Base-by-base conservation (phyloP, 179 eudicot genomes). In the Camellia oleifera region DNA sequence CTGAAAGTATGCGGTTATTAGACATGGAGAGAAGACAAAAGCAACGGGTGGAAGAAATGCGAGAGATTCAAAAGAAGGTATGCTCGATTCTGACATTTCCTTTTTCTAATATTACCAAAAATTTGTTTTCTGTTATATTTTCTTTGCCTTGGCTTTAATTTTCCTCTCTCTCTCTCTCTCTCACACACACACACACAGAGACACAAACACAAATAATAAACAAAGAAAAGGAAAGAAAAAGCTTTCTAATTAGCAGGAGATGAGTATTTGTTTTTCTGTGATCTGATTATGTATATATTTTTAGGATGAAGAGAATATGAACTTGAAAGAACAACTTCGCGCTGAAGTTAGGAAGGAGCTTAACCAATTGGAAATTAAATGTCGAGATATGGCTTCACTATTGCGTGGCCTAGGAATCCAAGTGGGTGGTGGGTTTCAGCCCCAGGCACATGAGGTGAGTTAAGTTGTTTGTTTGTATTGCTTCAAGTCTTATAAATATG, bases 11-110 rank as follows among this genome's bases (percentile, higher is more conserved):
- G 90, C 97, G 98, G 50, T 58, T 93, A 80, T 77, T 86, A 85
- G 95, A 84, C 80, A 90, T 93, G 90, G 94, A 90, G 85, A 92
- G 88, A 85, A 91, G 98, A 76, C 98, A 92, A 81, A 90, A 84
- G 85, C 86, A 87, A 75, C 94, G 99, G 54, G 74, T 96, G n/a
- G 97, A 96, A 79, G 99, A 96, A 86, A 81, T 94, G 14, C 88
- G 99, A 58, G 90, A 91, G 82, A 81, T 87, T 71, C 88, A 91
- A 73, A 91, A 90, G 86, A 91, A 91, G 99, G 99, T 92, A 54
- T 64, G 76, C 73, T 63, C 9, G 32, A 60, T 70, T 50, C 76
- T 79, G 15, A 5, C 11, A 78, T 73, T 83, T 69, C 44, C 20
- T 63, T 65, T 71, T 44, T 14, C 46, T 10, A 5, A 48, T 11